Percentiles rank a stretch among this genome's conserved stretches.
Conservation (phyloP, 139 green algal genomes). For the Picochlorum sp. region DNA sequence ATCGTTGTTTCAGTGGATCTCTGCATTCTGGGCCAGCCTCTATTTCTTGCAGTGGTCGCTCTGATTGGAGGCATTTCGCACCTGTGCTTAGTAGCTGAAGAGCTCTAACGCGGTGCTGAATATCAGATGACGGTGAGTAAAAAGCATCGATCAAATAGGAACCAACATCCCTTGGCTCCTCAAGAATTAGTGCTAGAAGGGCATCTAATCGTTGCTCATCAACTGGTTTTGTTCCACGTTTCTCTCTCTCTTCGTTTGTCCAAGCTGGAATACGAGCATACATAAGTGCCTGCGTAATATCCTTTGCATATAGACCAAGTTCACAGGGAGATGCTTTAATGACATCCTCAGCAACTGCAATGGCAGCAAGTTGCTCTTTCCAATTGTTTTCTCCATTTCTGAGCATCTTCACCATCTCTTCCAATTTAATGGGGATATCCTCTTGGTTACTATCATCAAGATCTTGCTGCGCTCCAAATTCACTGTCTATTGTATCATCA, state of each 20-base stretch:
- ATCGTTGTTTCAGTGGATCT: conserved; percentile 34
- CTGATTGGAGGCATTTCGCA: conserved; percentile 5
- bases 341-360: conserved; percentile 40
- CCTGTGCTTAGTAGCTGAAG: conserved; percentile 44
- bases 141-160: conserved; percentile 45
- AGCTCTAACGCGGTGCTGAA: conserved; percentile 52
- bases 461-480: conserved; percentile 30
- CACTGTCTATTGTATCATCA: conserved; percentile 29
- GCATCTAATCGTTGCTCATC: conserved; percentile 25
- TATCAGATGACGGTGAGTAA: conserved; percentile 64
- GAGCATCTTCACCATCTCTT: conserved; percentile 35
- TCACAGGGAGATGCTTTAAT: conserved; percentile 62
- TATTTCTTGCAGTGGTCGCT: conserved; percentile 7
- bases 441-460: neutral
- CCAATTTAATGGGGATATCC: conserved; percentile 23
- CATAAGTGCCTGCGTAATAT: conserved; percentile 59
- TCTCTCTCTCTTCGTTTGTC: conserved; percentile 31
- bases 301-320: conserved; percentile 43
- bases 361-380: conserved; percentile 39
- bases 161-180: conserved; percentile 33
- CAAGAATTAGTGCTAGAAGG: conserved; percentile 44
- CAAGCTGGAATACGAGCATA: conserved; percentile 51
- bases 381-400: conserved; percentile 49
- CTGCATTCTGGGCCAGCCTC: conserved; percentile 4
- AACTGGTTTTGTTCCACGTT: neutral